A percentile compares a stretch with the other conserved stretches of the same genome.
These are phyloP conservation scores for Metschnikowia kunwiensis DNA, from an alignment of 805 yeast species.

Conservation along the genomic window DNA sequence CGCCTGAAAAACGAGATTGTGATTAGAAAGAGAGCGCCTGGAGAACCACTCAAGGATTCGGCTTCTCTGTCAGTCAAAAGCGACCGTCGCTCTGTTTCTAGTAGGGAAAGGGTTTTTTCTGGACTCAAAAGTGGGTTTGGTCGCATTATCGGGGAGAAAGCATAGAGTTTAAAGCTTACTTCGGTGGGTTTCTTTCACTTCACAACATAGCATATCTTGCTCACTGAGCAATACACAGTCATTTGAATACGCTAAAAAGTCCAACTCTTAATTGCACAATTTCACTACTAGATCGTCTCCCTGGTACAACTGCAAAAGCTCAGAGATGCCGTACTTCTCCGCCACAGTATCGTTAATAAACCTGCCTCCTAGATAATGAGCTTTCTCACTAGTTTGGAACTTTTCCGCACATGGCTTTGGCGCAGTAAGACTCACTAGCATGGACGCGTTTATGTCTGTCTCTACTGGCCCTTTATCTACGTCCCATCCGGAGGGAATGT, in stretches of 20 bases:
- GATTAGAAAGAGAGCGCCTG: neutral
- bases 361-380: constrained; percentile 88
- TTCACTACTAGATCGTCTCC: constrained; percentile 38
- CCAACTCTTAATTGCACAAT: too few relatives aligned
- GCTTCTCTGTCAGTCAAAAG: too few relatives aligned
- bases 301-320: constrained; percentile 28
- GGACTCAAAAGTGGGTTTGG: neutral
- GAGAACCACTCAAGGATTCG: neutral
- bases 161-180: too few relatives aligned
- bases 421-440: constrained; percentile 82
- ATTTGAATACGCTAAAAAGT: too few relatives aligned
- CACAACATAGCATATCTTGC: too few relatives aligned
- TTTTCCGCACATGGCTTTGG: constrained; percentile 82
- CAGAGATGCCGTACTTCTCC: constrained; percentile 64
- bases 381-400: constrained; percentile 35
- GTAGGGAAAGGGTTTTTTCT: neutral
- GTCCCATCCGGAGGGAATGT: constrained; percentile 97
- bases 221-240: too few relatives aligned
- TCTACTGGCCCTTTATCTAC: constrained; percentile 69
- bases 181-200: too few relatives aligned
- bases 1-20: neutral
- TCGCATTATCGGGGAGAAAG: neutral
- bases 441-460: constrained; percentile 53
- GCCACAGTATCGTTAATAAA: constrained; percentile 71
- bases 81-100: constrained; percentile 4